Evolutionary conservation across 441 rosid species (phyloP), one percentile per base, ranked within the genome.

Genomic region (Manihot esculenta): DNA sequence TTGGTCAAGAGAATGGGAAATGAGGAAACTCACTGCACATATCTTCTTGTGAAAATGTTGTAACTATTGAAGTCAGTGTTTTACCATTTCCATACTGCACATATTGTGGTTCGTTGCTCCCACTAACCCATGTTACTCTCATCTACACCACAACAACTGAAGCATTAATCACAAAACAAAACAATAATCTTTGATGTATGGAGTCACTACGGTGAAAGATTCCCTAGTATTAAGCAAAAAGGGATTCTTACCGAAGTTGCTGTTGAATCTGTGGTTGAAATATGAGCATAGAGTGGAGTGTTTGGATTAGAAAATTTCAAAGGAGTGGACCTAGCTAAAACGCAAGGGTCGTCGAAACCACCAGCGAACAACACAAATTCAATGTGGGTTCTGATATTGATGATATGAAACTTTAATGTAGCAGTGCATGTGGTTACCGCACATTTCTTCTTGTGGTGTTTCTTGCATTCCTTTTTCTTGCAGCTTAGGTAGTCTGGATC

Each of bases 61-160:
- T 54, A 50, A 85, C 87, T 59, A 70, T 20, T 23, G 95, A 89
- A 26, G 61, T 62, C 66, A 66, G 41, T 55, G 82, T 73, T 49
- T 68, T 77, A 1, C 89, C 90, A 68, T 80, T 48, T 57, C 77
- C 86, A 71, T 84, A 89, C 47, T 78, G 62, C 18, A 89, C 82
- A 73, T 77, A 72, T 45, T 89, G 90, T 70, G 88, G 82, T 13
- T 68, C 55, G 12, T 78, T 62, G 66, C 82, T 84, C 5, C 92
- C 95, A 69, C 90, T 89, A 27, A 85, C 83, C 95, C 95, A 89
- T 45, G 90, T 82, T 45, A 87, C n/a, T 76, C 86, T 89, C 88
- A 89, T 84, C 95, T 86, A 83, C 78, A 71, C 45, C 48, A 7
- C 0, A 30, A 33, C 7, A 2, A 0, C 10, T 69, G 17, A 38